Evolutionary conservation across 148 eudicot genomes (phyloP).

Genomic region (Euryodendron excelsum): DNA sequence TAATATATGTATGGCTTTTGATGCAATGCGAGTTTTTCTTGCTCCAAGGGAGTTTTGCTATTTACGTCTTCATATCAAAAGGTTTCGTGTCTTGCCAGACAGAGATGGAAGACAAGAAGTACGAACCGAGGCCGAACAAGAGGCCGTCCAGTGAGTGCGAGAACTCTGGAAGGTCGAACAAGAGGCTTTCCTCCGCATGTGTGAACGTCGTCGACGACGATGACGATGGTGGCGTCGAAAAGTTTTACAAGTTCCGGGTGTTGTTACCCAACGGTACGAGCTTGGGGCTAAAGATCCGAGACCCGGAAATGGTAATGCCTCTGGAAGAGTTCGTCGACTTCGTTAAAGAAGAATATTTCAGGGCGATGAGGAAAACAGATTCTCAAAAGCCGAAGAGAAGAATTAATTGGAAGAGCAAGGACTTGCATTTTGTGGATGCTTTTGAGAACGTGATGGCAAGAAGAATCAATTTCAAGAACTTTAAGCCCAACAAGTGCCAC

Average conservation of each 20-base stretch:
- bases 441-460: constrained; percentile 18
- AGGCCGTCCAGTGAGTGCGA: background rate
- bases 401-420: constrained; percentile 38
- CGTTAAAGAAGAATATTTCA: constrained; percentile 22
- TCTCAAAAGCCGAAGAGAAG: constrained; percentile 16
- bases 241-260: constrained; percentile 27
- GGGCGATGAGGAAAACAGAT: constrained; percentile 6
- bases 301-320: constrained; percentile 22
- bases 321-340: constrained; percentile 23
- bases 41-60: background rate
- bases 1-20: background rate
- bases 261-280: constrained; percentile 33
- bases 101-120: background rate
- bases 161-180: constrained; percentile 12
- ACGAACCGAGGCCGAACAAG: background rate
- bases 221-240: background rate
- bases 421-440: constrained; percentile 43
- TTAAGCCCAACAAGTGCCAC: constrained; percentile 18
- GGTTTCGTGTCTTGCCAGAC: background rate
- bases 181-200: background rate
- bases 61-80: too few relatives aligned
- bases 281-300: constrained; percentile 22
- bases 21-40: background rate
- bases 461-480: constrained; percentile 13
- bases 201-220: background rate